Evolutionary conservation across 2,329 filamentous ascomycete genomes (phyloP).

Genomic region (Botrytis byssoidea): DNA sequence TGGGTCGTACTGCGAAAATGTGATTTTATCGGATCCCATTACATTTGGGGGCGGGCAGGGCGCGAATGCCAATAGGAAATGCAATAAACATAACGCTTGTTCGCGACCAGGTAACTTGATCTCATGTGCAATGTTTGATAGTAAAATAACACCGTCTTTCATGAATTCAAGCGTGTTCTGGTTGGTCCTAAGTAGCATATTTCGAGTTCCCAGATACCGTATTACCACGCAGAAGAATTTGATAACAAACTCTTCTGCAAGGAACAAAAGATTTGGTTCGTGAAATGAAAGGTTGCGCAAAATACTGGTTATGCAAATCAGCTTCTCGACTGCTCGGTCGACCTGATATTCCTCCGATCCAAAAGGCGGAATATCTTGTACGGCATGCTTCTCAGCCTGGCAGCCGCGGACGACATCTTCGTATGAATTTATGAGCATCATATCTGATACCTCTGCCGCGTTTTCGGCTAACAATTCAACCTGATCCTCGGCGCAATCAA

Average conservation of each 20-base stretch:
- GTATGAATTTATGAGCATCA: constrained; percentile 78
- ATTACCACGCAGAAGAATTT: constrained; percentile 83
- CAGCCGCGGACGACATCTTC: constrained; percentile 84
- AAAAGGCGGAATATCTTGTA: constrained; percentile 72
- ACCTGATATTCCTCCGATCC: constrained; percentile 78
- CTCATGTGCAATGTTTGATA: constrained; percentile 82
- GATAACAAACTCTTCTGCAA: constrained; percentile 76
- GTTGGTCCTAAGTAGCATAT: constrained; percentile 78
- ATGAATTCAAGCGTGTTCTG: constrained; percentile 91
- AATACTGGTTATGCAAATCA: constrained; percentile 90
- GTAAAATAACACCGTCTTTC: constrained; percentile 86
- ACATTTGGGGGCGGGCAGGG: constrained; percentile 69
- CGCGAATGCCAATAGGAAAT: constrained; percentile 88
- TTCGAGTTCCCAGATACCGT: constrained; percentile 82
- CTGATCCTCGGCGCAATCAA: constrained; percentile 90
- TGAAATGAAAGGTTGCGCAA: constrained; percentile 89
- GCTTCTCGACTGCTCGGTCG: constrained; percentile 78
- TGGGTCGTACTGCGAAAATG: constrained; percentile 80
- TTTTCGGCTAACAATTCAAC: constrained; percentile 81
- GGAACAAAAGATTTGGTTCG: constrained; percentile 69
- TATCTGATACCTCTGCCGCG: constrained; percentile 81
- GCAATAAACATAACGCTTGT: constrained; percentile 80
- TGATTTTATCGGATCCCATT: constrained; percentile 55
- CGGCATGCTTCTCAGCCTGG: constrained; percentile 65
- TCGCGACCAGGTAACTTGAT: constrained; percentile 82